phyloP scores from a whole-genome alignment of 148 eudicot genomes.

The Heliamphora exappendiculata region DNA sequence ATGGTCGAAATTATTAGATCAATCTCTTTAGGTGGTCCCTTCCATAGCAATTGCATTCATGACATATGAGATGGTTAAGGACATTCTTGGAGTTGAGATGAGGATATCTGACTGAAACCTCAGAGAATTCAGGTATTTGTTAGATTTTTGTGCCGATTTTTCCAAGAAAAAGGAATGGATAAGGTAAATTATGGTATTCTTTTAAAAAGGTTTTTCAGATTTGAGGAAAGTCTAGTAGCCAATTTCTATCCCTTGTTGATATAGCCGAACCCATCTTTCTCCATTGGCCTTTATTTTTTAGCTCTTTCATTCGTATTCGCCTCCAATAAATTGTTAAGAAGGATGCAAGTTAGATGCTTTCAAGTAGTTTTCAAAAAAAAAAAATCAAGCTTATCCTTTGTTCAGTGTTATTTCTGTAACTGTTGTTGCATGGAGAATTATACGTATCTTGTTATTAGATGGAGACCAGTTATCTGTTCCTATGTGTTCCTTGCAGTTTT shows the following conservation, averaged over 20 bases:
- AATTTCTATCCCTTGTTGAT: conserved; percentile 11
- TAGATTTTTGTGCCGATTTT: conserved; percentile 2
- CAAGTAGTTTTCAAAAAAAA: conserved; percentile 6
- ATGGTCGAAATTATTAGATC: background rate
- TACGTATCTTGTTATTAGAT: too few relatives aligned
- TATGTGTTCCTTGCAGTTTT: background rate
- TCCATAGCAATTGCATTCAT: conserved; percentile 85
- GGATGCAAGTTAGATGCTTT: background rate
- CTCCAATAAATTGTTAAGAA: conserved; percentile 10
- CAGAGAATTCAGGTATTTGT: conserved; percentile 9
- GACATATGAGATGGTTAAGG: conserved; percentile 77
- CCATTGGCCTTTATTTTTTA: conserved; percentile 1
- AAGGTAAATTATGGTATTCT: background rate
- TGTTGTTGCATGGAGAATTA: background rate
- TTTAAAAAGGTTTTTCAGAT: background rate
- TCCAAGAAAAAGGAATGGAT: conserved; percentile 6
- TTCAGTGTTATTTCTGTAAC: background rate
- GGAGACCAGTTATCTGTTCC: background rate
- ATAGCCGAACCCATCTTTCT: conserved; percentile 7
- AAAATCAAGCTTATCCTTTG: conserved; percentile 2
- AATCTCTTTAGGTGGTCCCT: conserved; percentile 64
- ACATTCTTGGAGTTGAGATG: conserved; percentile 81
- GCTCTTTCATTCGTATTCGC: conserved; percentile 12
- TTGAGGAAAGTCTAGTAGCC: background rate
- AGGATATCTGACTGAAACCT: conserved; percentile 63